phyloP scores from a whole-genome alignment of 371 early-diverging fungal genomes.

The Apophysomyces ossiformis region DNA sequence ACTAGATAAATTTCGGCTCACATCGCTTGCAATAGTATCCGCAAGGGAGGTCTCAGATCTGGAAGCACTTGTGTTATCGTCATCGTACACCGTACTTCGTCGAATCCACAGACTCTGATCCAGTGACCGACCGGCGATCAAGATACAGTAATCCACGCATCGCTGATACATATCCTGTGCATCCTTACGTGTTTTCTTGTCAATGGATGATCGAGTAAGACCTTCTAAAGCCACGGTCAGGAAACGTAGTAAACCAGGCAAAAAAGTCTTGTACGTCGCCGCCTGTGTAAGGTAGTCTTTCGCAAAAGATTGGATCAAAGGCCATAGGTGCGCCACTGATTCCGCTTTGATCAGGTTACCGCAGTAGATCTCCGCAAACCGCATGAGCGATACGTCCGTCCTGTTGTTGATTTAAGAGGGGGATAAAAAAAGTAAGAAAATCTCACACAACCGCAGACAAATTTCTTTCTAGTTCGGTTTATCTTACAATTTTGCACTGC shows the following conservation, averaged over 20 bases:
- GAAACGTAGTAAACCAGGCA: constrained; percentile 57
- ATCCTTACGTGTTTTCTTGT: constrained; percentile 68
- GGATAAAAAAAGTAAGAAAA: constrained; percentile 13
- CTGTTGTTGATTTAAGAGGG: constrained; percentile 21
- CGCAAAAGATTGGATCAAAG: constrained; percentile 62
- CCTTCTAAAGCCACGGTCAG: constrained; percentile 64
- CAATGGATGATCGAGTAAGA: constrained; percentile 61
- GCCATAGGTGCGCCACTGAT: constrained; percentile 67
- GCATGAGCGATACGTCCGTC: constrained; percentile 63
- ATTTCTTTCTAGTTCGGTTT: neutral
- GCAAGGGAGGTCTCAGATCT: constrained; percentile 20
- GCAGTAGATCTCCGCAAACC: constrained; percentile 66
- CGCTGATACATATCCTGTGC: constrained; percentile 74
- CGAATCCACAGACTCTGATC: constrained; percentile 79
- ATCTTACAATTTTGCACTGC: constrained; percentile 64
- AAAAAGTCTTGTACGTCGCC: constrained; percentile 63
- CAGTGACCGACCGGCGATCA: constrained; percentile 78
- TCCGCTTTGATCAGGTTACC: constrained; percentile 50
- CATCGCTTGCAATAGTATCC: constrained; percentile 24
- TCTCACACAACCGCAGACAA: neutral
- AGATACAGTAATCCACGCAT: constrained; percentile 76
- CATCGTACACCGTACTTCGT: constrained; percentile 48
- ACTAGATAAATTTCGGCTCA: constrained; percentile 38
- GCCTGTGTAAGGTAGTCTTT: constrained; percentile 73
- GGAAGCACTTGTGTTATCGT: constrained; percentile 31